phyloP scores from a whole-genome alignment of 2,329 filamentous ascomycete genomes.

The Teratosphaeria destructans region DNA sequence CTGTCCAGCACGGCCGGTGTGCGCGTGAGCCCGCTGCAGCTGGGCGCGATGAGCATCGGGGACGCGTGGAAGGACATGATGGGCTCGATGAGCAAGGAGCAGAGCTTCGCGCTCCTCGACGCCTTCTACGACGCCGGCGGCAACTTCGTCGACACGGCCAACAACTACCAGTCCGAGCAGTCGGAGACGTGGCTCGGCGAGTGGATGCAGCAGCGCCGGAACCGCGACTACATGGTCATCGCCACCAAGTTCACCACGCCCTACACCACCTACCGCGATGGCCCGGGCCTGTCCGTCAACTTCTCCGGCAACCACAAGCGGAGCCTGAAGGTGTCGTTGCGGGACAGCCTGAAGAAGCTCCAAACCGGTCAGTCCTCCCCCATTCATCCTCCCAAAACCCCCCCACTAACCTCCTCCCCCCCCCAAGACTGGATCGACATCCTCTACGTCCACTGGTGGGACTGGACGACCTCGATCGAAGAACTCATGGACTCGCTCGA shows the following conservation, averaged over 20 bases:
- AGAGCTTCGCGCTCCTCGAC: slow-evolving; percentile 25
- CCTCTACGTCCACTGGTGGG: slow-evolving; percentile 27
- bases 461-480: slow-evolving; percentile 31
- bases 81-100: slow-evolving; percentile 46
- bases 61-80: slow-evolving; percentile 47
- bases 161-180: slow-evolving; percentile 31
- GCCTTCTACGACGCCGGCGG: slow-evolving; percentile 25
- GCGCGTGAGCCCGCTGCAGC: slow-evolving; percentile 33
- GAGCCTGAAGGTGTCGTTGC: slow-evolving; percentile 44
- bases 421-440: slow-evolving; percentile 53
- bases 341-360: slow-evolving; percentile 37
- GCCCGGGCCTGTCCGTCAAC: slow-evolving; percentile 51
- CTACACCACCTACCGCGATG: slow-evolving; percentile 16
- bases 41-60: slow-evolving; percentile 58
- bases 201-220: slow-evolving; percentile 31
- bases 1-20: slow-evolving; percentile 42
- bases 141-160: slow-evolving; percentile 26
- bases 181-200: slow-evolving; percentile 35
- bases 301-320: slow-evolving; percentile 52
- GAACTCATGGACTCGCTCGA: slow-evolving; percentile 37
- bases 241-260: slow-evolving; percentile 29
- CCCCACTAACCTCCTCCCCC: background rate
- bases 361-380: slow-evolving; percentile 35
- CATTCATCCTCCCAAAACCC: background rate
- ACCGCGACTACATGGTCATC: slow-evolving; percentile 32